Percentiles rank a stretch among this genome's conserved stretches.
These are phyloP conservation scores for Alternaria sp. DNA, from an alignment of 2,329 filamentous ascomycete genomes.

Conservation along the genomic window DNA sequence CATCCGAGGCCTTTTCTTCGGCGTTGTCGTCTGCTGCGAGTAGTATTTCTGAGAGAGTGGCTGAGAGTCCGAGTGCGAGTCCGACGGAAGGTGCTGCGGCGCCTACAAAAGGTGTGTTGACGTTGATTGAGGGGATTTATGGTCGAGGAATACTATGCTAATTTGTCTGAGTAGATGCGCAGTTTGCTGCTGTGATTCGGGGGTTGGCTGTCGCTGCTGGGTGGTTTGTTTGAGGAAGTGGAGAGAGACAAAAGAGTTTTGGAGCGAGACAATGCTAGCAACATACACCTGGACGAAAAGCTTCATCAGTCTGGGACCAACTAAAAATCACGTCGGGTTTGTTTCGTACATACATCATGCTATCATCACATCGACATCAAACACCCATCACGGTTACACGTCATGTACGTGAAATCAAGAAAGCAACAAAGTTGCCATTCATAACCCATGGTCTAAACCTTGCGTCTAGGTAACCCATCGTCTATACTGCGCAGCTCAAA, in stretches of 20 bases:
- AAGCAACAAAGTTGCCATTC: not conserved
- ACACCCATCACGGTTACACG: not conserved
- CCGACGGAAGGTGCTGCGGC: not conserved
- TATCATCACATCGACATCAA: not conserved
- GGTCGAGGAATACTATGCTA: not conserved
- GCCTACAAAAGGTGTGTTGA: not conserved
- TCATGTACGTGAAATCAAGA: not conserved
- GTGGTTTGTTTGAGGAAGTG: not conserved
- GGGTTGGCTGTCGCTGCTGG: not conserved
- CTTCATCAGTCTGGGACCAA: not conserved
- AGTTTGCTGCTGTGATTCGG: not conserved
- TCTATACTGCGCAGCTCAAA: not conserved
- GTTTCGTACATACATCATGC: not conserved
- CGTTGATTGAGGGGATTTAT: not conserved
- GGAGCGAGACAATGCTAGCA: not conserved
- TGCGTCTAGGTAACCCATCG: constrained; percentile 2
- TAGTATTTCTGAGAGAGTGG: not conserved
- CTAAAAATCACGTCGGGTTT: not conserved
- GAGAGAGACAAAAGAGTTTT: not conserved
- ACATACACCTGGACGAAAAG: not conserved
- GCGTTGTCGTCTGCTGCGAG: not conserved
- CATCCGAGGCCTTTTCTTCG: not conserved
- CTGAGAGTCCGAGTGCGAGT: not conserved
- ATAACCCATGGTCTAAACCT: constrained; percentile 1
- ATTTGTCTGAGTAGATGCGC: not conserved